A percentile compares a stretch with the other conserved stretches of the same genome.
Evolutionary conservation across 306 rosid species (phyloP).

Genomic region (Vicia faba): DNA sequence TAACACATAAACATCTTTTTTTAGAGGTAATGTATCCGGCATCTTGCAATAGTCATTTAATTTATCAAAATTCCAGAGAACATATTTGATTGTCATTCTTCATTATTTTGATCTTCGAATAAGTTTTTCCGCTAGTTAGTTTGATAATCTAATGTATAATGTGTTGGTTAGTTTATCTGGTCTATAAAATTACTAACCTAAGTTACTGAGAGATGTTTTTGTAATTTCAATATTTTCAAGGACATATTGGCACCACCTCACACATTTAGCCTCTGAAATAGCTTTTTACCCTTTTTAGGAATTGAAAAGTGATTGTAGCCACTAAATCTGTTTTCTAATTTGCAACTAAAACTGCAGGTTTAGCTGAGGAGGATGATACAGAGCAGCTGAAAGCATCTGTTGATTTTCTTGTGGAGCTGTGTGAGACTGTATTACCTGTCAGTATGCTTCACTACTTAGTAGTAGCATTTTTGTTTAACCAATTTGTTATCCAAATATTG

Average conservation of each 20-base stretch:
- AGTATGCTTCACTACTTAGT: slow-evolving; percentile 32
- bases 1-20: too few relatives aligned
- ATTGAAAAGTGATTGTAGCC: slow-evolving; percentile 7
- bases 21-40: neutral
- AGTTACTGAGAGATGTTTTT: neutral
- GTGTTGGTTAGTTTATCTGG: neutral
- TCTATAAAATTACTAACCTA: neutral
- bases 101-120: neutral
- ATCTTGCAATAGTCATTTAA: neutral
- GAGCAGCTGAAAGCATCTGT: slow-evolving; percentile 80
- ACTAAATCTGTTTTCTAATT: slow-evolving; percentile 13
- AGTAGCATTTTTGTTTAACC: neutral
- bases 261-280: neutral
- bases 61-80: neutral
- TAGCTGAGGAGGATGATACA: slow-evolving; percentile 59
- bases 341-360: slow-evolving; percentile 47
- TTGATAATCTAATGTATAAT: neutral
- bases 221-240: neutral
- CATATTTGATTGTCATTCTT: neutral
- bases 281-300: neutral
- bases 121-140: neutral
- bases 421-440: slow-evolving; percentile 65
- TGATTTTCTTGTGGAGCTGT: slow-evolving; percentile 88
- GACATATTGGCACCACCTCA: neutral
- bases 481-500: slow-evolving; percentile 2